These are phyloP conservation scores for Aspergillus cavernicola DNA, from an alignment of 495 filamentous ascomycete species.

Conservation along the genomic window DNA sequence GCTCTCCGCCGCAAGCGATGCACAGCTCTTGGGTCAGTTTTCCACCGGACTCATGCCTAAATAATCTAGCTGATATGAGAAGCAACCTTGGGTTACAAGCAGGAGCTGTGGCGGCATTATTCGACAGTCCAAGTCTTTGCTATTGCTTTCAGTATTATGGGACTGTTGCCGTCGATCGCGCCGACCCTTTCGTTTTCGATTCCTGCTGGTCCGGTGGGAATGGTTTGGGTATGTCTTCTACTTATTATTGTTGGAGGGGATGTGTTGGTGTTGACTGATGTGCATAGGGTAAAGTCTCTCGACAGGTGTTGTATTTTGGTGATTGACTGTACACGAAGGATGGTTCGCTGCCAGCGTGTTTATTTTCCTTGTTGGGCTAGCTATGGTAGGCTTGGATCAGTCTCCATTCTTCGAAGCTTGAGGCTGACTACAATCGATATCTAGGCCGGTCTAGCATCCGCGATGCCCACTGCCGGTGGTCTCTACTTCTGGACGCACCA, in stretches of 20 bases:
- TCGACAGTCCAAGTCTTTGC: conserved; percentile 63
- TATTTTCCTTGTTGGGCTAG: conserved; percentile 62
- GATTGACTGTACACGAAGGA: conserved; percentile 30
- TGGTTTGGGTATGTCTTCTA: conserved; percentile 56
- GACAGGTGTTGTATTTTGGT: background rate
- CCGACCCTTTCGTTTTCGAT: conserved; percentile 61
- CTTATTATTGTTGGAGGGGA: background rate
- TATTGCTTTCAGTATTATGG: conserved; percentile 71
- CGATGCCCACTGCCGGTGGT: conserved; percentile 69
- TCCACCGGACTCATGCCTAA: background rate
- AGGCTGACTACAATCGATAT: background rate
- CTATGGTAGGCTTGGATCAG: conserved; percentile 45
- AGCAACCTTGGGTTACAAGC: conserved; percentile 60
- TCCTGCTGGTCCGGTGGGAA: conserved; percentile 62
- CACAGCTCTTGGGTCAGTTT: conserved; percentile 29
- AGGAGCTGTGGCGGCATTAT: conserved; percentile 66
- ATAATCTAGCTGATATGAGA: conserved; percentile 4
- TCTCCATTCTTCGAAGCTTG: background rate
- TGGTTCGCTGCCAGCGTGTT: conserved; percentile 60
- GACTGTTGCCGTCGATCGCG: conserved; percentile 64
- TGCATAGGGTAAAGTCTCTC: conserved; percentile 23
- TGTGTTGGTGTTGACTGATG: conserved; percentile 10
- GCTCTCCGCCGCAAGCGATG: conserved; percentile 22
- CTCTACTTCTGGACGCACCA: conserved; percentile 71
- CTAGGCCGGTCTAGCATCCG: conserved; percentile 60